Percentiles rank a stretch among this genome's conserved stretches.
Conservation (phyloP, 1,284 basidiomycete species). For the Anthracocystis walkeri region DNA sequence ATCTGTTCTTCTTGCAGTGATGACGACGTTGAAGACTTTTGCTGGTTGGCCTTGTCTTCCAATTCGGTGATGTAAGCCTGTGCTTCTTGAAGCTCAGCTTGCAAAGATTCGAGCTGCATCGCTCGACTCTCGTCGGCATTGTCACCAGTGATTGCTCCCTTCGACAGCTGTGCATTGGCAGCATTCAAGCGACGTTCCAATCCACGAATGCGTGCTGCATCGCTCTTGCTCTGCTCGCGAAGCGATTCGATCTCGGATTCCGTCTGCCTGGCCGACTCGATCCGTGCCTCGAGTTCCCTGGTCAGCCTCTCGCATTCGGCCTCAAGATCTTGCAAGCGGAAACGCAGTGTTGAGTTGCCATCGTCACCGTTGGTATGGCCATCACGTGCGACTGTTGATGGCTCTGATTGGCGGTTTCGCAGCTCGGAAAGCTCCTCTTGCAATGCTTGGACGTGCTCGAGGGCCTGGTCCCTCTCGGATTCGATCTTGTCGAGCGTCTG, state of each 20-base stretch:
- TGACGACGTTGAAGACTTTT: slow-evolving; percentile 11
- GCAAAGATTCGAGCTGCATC: slow-evolving; percentile 13
- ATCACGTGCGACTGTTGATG: neutral
- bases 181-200: slow-evolving; percentile 32
- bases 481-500: slow-evolving; percentile 49
- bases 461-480: slow-evolving; percentile 40
- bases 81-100: slow-evolving; percentile 25
- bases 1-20: slow-evolving; percentile 32
- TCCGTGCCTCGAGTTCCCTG: slow-evolving; percentile 16
- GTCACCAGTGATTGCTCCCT: slow-evolving; percentile 1
- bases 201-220: slow-evolving; percentile 31
- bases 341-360: slow-evolving; percentile 5
- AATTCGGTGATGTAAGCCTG: slow-evolving; percentile 25
- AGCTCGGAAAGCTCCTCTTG: slow-evolving; percentile 18
- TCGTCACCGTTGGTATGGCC: slow-evolving; percentile 1
- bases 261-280: neutral
- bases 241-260: slow-evolving; percentile 18
- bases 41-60: slow-evolving; percentile 15
- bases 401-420: neutral
- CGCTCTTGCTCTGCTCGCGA: slow-evolving; percentile 22
- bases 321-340: slow-evolving; percentile 25
- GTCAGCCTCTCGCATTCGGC: slow-evolving; percentile 9
- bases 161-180: slow-evolving; percentile 27
- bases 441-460: slow-evolving; percentile 26
- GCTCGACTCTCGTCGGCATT: slow-evolving; percentile 12